Percentiles rank a stretch among this genome's conserved stretches.
phyloP scores from a whole-genome alignment of 768 basidiomycete species.

The Tulasnella sp. region DNA sequence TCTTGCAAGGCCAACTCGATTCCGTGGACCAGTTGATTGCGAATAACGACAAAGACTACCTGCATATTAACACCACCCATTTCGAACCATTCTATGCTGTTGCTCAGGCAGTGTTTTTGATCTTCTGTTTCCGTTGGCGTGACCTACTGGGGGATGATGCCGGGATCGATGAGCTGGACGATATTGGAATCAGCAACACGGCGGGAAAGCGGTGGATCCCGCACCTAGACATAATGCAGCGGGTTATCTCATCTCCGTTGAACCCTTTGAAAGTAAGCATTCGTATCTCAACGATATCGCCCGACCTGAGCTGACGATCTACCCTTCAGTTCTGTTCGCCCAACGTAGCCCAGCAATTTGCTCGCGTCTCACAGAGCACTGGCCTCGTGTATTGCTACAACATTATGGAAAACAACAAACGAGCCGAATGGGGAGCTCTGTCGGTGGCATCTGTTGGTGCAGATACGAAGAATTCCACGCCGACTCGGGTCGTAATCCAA shows the following conservation, averaged over 20 bases:
- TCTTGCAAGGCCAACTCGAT: conserved; percentile 64
- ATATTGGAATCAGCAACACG: conserved; percentile 28
- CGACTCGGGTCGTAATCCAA: conserved; percentile 16
- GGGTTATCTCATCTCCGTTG: conserved; percentile 64
- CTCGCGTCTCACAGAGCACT: conserved; percentile 79
- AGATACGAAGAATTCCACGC: not conserved
- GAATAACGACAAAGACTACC: conserved; percentile 21
- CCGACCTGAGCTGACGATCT: conserved; percentile 2
- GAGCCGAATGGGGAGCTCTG: conserved; percentile 47
- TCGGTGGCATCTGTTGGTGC: conserved; percentile 21
- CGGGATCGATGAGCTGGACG: conserved; percentile 38
- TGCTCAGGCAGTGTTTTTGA: conserved; percentile 80
- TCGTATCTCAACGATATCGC: not conserved
- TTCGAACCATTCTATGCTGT: conserved; percentile 80
- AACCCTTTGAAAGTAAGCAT: conserved; percentile 76
- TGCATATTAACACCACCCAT: conserved; percentile 29
- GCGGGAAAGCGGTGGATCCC: conserved; percentile 65
- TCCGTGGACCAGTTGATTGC: conserved; percentile 27
- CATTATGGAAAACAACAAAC: conserved; percentile 78
- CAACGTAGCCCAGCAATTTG: conserved; percentile 86
- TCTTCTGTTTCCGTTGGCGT: conserved; percentile 97
- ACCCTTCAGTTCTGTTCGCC: conserved; percentile 65
- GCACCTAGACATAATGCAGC: conserved; percentile 63
- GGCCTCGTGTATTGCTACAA: conserved; percentile 91
- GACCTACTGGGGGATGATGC: conserved; percentile 44